Evolutionary conservation across 257 asterid genomes (phyloP).

Genomic region (Thymus quinquecostatus): DNA sequence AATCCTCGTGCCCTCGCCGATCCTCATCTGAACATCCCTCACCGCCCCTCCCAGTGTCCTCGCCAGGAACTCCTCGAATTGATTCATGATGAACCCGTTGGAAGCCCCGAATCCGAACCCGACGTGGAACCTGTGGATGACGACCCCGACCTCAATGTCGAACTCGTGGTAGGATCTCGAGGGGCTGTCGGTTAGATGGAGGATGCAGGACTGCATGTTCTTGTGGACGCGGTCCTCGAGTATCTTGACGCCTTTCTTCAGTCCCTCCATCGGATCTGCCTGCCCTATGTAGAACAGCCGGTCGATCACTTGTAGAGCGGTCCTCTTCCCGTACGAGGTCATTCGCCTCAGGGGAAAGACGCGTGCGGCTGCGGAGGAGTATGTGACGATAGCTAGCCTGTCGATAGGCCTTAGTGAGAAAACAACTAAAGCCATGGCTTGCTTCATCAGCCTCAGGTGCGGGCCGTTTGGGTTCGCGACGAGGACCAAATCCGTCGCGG

Average conservation of each 20-base stretch:
- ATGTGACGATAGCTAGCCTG: slow-evolving; percentile 75
- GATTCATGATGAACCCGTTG: slow-evolving; percentile 72
- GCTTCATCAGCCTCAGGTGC: slow-evolving; percentile 85
- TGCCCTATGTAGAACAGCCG: slow-evolving; percentile 76
- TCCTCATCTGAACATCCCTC: slow-evolving; percentile 65
- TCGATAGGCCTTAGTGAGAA: slow-evolving; percentile 74
- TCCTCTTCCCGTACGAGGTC: slow-evolving; percentile 77
- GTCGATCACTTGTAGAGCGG: slow-evolving; percentile 76
- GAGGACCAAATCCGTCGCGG: slow-evolving; percentile 76
- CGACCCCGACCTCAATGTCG: slow-evolving; percentile 44
- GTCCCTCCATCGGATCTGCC: slow-evolving; percentile 80
- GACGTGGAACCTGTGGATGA: slow-evolving; percentile 61
- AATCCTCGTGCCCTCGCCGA: slow-evolving; percentile 53
- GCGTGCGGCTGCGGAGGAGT: slow-evolving; percentile 83
- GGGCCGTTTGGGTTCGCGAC: slow-evolving; percentile 89
- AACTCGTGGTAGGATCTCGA: slow-evolving; percentile 62
- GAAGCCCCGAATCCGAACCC: slow-evolving; percentile 71
- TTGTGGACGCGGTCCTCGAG: slow-evolving; percentile 73
- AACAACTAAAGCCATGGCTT: slow-evolving; percentile 82
- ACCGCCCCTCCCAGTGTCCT: slow-evolving; percentile 74
- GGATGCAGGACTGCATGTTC: slow-evolving; percentile 66
- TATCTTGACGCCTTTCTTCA: slow-evolving; percentile 79
- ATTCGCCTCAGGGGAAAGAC: slow-evolving; percentile 83
- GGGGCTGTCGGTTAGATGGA: slow-evolving; percentile 71
- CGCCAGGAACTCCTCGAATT: slow-evolving; percentile 78